phyloP scores from a whole-genome alignment of 2,329 filamentous ascomycete genomes.

The Colletotrichum simmondsii region DNA sequence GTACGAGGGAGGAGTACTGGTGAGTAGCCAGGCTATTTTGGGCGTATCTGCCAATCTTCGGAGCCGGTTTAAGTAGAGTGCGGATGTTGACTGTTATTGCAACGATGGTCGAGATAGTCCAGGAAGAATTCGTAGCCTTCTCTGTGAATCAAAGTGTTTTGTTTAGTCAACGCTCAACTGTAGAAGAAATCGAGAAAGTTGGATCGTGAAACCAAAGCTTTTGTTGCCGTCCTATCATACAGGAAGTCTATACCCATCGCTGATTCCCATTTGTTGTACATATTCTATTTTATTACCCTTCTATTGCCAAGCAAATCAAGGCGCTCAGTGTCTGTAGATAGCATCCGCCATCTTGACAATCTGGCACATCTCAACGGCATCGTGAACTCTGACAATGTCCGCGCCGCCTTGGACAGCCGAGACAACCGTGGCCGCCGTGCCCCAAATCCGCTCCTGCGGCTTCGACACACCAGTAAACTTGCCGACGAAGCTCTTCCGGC shows the following conservation, averaged over 20 bases:
- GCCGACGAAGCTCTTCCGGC: constrained; percentile 91
- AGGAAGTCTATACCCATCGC: not conserved
- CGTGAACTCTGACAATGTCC: constrained; percentile 92
- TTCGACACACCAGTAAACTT: constrained; percentile 79
- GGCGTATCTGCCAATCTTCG: not conserved
- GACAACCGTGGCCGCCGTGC: constrained; percentile 88
- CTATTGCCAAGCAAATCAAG: not conserved
- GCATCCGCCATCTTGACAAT: constrained; percentile 91
- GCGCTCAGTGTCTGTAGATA: constrained; percentile 73
- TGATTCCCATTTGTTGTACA: not conserved
- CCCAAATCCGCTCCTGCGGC: constrained; percentile 79
- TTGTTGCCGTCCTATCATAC: constrained; percentile 2
- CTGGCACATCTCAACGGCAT: constrained; percentile 86
- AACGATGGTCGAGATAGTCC: not conserved
- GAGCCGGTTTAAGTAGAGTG: not conserved
- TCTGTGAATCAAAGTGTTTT: not conserved
- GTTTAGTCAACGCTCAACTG: not conserved
- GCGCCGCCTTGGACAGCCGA: constrained; percentile 88
- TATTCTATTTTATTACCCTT: not conserved
- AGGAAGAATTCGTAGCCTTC: not conserved
- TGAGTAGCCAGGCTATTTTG: not conserved
- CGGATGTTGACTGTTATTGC: not conserved
- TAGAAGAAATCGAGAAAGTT: not conserved
- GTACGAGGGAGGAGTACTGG: not conserved
- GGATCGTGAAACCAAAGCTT: not conserved